Base-by-base conservation (phyloP, 176 grass and related monocot genomes). In the Leersia perrieri region DNA sequence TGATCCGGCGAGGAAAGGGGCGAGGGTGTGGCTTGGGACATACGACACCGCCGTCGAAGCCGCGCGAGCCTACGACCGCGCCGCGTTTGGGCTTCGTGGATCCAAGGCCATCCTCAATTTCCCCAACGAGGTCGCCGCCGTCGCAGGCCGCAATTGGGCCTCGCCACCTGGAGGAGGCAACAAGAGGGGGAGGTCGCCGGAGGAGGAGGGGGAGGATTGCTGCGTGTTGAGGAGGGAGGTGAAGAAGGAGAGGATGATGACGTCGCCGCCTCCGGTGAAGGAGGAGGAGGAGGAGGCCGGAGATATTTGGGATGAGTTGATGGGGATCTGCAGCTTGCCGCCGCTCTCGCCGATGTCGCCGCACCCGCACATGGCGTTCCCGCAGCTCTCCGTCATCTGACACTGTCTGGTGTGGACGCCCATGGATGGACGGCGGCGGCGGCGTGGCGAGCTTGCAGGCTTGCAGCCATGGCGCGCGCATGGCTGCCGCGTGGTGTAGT, bases 21-120 rank as follows among this genome's bases (percentile, higher is more conserved):
- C 95, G 7, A 90, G 95, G 45, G 92, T 94, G 68, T 98, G 95
- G 95, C 95, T 98, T 62, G 95, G 95, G 23, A 98, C 92, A 51
- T 98, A 94, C 77, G 88, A 89, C 83, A 83, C 88, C 33, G 95
- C 92, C 60, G 74, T 94, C 39, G 83, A 87, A 61, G 95, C 95
- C 34, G 92, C 95, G 63, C 83, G 90, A 2, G 88, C 95, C 26
- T 98, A 98, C 76, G 95, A 98, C 71, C 72, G 73, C 51, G 91
- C 91, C 10, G 91, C 91, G 66, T 87, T 87, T 84, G 72, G 60
- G 45, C 81, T 93, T 60, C 84, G 91, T 16, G 91, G 91, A 2
- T 81, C 80, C 84, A 84, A 82, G 76, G 91, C 91, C 22, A 89
- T 93, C 72, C 91, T 93, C 77, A 93, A 93, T 84, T 93, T 93